A percentile compares a stretch with the other conserved stretches of the same genome.
Evolutionary conservation across 129 eudicot genomes (phyloP).

Genomic region (Centaurea solstitialis): DNA sequence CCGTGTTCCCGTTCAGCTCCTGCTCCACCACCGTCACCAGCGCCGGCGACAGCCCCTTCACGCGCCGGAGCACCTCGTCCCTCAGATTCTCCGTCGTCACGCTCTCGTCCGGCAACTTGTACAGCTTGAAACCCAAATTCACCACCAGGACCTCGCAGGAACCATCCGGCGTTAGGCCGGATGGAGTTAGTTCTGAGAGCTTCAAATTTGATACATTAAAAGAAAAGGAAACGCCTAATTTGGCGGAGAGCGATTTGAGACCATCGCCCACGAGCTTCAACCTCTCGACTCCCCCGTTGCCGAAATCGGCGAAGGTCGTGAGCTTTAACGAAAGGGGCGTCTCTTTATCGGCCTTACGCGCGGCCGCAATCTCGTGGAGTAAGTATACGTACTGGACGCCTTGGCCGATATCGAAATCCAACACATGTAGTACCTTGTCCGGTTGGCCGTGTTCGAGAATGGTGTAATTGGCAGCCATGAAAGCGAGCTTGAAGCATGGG

Average conservation of each 20-base stretch:
- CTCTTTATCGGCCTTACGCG: constrained; percentile 17
- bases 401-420: constrained; percentile 84
- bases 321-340: constrained; percentile 37
- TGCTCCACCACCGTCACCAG: constrained; percentile 87
- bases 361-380: constrained; percentile 61
- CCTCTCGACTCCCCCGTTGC: constrained; percentile 40
- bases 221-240: constrained; percentile 40
- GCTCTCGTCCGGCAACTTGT: constrained; percentile 85
- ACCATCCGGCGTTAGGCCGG: constrained; percentile 35
- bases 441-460: constrained; percentile 51
- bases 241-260: constrained; percentile 34
- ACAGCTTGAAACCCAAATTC: constrained; percentile 63
- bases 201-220: constrained; percentile 33
- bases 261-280: constrained; percentile 47
- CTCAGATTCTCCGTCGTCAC: constrained; percentile 91
- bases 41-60: constrained; percentile 60
- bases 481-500: constrained; percentile 82
- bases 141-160: constrained; percentile 60
- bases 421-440: constrained; percentile 48
- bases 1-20: constrained; percentile 74
- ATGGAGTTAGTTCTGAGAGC: constrained; percentile 36
- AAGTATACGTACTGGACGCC: constrained; percentile 76
- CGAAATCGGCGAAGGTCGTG: constrained; percentile 49
- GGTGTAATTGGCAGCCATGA: constrained; percentile 68
- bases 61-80: constrained; percentile 80